These are phyloP conservation scores for Kodamaea anthophila DNA, from an alignment of 1,139 yeast genomes.

Conservation along the genomic window DNA sequence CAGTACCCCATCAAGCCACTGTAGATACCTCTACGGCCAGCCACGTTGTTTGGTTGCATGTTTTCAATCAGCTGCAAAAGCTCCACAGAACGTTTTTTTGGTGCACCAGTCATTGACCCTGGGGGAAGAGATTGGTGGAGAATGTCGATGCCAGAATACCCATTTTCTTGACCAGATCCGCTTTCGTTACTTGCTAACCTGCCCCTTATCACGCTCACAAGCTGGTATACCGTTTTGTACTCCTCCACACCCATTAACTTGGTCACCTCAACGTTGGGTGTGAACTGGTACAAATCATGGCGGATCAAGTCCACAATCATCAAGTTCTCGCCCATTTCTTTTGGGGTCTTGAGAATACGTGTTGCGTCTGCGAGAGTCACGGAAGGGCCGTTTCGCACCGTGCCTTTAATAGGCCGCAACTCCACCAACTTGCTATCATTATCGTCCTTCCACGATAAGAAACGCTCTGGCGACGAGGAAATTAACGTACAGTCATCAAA, in stretches of 20 bases:
- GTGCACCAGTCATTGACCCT: conserved; percentile 99
- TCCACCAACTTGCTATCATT: conserved; percentile 47
- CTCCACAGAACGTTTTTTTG: conserved; percentile 88
- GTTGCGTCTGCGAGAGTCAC: conserved; percentile 56
- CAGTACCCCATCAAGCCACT: conserved; percentile 96
- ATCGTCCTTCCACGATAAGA: conserved; percentile 65
- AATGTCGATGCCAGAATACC: conserved; percentile 70
- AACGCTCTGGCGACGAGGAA: conserved; percentile 93
- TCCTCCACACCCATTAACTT: conserved; percentile 91
- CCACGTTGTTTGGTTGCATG: conserved; percentile 27
- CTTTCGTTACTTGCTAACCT: conserved; percentile 29
- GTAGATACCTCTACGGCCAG: conserved; percentile 73
- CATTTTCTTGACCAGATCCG: no score
- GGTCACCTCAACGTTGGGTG: conserved; percentile 63
- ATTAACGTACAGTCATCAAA: conserved; percentile 67
- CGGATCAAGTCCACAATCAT: conserved; percentile 97
- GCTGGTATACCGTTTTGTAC: conserved; percentile 81
- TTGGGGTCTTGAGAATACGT: conserved; percentile 67
- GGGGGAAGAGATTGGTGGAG: conserved; percentile 83
- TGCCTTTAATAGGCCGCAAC: conserved; percentile 92
- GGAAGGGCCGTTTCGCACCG: conserved; percentile 61
- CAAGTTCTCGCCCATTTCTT: conserved; percentile 90
- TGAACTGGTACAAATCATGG: conserved; percentile 75
- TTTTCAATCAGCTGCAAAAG: conserved; percentile 53
- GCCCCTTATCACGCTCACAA: conserved; percentile 86